A percentile compares a stretch with the other conserved stretches of the same genome.
Evolutionary conservation across 1,284 basidiomycete genomes (phyloP).

Genomic region (Heterobasidion parviporum): DNA sequence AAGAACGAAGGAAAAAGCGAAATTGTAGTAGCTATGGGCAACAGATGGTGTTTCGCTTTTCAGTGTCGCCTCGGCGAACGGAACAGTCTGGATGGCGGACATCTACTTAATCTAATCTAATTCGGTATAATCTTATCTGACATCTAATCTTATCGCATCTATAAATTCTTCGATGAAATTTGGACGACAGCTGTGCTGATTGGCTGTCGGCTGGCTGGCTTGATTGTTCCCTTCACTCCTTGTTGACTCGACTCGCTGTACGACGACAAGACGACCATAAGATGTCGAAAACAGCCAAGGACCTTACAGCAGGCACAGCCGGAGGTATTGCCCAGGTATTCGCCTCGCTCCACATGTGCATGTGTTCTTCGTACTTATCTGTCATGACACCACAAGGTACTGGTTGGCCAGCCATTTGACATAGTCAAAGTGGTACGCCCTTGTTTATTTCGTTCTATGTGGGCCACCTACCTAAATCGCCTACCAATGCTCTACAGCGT

Average conservation of each 20-base stretch:
- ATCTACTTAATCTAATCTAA: too few species aligned
- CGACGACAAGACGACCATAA: slow-evolving; percentile 1
- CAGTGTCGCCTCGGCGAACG: neutral
- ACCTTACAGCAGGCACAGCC: slow-evolving; percentile 77
- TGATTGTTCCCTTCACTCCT: neutral
- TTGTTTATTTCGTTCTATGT: slow-evolving; percentile 6
- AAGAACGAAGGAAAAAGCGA: slow-evolving; percentile 13
- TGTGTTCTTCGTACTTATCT: slow-evolving; percentile 4
- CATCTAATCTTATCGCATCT: slow-evolving; percentile 8
- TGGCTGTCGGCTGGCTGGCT: slow-evolving; percentile 9
- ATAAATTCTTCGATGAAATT: neutral
- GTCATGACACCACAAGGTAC: slow-evolving; percentile 39
- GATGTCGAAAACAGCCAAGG: slow-evolving; percentile 59
- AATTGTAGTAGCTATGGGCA: slow-evolving; percentile 13
- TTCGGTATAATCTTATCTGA: neutral
- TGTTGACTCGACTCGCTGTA: neutral
- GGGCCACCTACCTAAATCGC: neutral
- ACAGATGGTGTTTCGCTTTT: slow-evolving; percentile 4
- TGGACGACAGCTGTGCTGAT: slow-evolving; percentile 11
- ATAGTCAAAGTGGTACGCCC: slow-evolving; percentile 83
- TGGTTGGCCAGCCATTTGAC: slow-evolving; percentile 94
- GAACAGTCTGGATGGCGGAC: too few species aligned
- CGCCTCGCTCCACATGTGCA: slow-evolving; percentile 3
- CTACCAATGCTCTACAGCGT: slow-evolving; percentile 36
- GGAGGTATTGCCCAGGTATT: slow-evolving; percentile 84